Conservation (phyloP, 129 eudicot species). For the Ambrosia artemisiifolia region DNA sequence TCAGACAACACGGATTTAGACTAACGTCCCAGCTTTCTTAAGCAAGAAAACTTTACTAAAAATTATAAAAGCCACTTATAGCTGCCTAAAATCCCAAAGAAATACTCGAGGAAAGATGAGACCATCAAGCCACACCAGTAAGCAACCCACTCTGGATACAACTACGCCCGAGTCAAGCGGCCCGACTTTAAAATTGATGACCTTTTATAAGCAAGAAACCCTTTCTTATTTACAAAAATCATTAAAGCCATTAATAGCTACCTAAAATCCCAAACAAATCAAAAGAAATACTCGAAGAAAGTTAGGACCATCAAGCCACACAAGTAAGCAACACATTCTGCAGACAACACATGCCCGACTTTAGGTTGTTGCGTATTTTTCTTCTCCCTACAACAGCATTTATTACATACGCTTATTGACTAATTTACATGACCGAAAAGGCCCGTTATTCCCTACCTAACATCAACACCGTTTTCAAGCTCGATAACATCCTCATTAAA, state of each 20-base stretch:
- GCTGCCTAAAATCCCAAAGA: not conserved
- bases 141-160: not conserved
- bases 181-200: not conserved
- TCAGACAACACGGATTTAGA: not conserved
- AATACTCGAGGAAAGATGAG: not conserved
- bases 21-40: not conserved
- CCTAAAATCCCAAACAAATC: not conserved
- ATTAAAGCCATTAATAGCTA: not conserved
- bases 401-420: not conserved
- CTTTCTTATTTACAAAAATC: not conserved
- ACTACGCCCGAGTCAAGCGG: too few species aligned
- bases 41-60: not conserved
- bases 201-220: not conserved
- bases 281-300: not conserved
- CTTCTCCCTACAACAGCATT: not conserved
- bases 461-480: not conserved
- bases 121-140: too few species aligned
- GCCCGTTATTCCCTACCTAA: not conserved
- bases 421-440: not conserved
- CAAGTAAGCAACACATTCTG: not conserved
- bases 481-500: not conserved
- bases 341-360: not conserved
- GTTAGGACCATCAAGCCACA: not conserved
- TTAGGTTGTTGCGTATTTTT: not conserved
- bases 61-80: not conserved